Evolutionary conservation across 1,139 yeast genomes (phyloP), one percentile per base, ranked within the genome.

Genomic region (Zygosaccharomyces sapae): DNA sequence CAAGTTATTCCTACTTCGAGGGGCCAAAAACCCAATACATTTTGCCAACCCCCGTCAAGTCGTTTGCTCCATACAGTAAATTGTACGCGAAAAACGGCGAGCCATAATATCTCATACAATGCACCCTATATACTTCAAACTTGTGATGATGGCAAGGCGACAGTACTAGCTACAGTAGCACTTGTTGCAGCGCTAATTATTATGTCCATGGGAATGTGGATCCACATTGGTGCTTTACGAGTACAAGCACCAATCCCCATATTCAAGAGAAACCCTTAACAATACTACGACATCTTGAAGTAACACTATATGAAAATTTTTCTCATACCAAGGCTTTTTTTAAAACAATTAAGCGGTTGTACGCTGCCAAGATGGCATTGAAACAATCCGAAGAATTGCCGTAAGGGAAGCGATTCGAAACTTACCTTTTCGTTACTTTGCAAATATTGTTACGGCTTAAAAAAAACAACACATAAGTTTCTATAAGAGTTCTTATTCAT

Each of bases 51-150:
- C 31, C 9, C 31, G n/a, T 27, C 31, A 6, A 27, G 5, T 27
- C 31, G n/a, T 37, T 37, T 37, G 40, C 40, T 37, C 20, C 31
- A 37, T 37, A 24, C 20, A 37, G 40, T 37, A 37, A 37, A 37
- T 37, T 37, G 13, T 37, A 37, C 40, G 40, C 40, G 40, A 37
- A 37, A 37, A 37, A 22, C 20, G 40, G 40, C 40, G 40, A 37
- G 40, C 33, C 40, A 37, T 30, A n/a, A 19, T 37, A 20, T 30
- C 16, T 30, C 29, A 27, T 37, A 30, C 40, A 20, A 37, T 27
- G n/a, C n/a, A 9, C 31, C 31, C 5, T 9, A 27, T 10, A 27
- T 12, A 27, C n/a, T 27, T 9, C 5, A 9, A 10, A 10, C 31
- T 9, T 27, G 31, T 27, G 12, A 27, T 27, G 31, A 27, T 5